Conservation (phyloP, 441 rosid genomes). For the Isatis lusitanica region DNA sequence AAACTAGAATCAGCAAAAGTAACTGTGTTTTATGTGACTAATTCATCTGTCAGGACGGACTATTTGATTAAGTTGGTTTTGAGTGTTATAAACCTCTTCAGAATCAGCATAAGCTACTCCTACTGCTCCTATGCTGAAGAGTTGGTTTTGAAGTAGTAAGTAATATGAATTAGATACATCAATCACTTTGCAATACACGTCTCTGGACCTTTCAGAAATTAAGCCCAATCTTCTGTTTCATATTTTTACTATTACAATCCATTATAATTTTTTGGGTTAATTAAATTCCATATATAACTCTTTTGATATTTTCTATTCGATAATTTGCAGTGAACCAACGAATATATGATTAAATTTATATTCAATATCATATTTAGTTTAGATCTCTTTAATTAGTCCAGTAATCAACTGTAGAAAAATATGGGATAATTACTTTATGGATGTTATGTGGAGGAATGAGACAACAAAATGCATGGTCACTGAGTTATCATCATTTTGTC, state of each 20-base stretch:
- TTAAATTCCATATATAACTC: too few relatives aligned
- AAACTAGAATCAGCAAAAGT: too few relatives aligned
- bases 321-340: neutral
- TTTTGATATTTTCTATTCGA: too few relatives aligned
- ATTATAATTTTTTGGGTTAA: neutral
- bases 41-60: too few relatives aligned
- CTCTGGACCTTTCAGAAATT: too few relatives aligned
- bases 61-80: too few relatives aligned
- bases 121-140: too few relatives aligned
- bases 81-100: too few relatives aligned
- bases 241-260: neutral
- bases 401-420: neutral
- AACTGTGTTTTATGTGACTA: too few relatives aligned
- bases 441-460: neutral
- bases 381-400: neutral
- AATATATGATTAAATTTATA: neutral
- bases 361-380: neutral
- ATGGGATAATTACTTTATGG: neutral
- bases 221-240: neutral
- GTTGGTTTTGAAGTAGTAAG: too few relatives aligned
- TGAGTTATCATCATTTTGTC: neutral
- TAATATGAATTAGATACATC: neutral
- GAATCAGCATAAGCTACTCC: too few relatives aligned
- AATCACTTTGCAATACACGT: neutral
- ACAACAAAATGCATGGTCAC: neutral